A percentile compares a stretch with the other conserved stretches of the same genome.
Conservation (phyloP, 2,329 filamentous ascomycete species). For the Stenocarpella maydis region DNA sequence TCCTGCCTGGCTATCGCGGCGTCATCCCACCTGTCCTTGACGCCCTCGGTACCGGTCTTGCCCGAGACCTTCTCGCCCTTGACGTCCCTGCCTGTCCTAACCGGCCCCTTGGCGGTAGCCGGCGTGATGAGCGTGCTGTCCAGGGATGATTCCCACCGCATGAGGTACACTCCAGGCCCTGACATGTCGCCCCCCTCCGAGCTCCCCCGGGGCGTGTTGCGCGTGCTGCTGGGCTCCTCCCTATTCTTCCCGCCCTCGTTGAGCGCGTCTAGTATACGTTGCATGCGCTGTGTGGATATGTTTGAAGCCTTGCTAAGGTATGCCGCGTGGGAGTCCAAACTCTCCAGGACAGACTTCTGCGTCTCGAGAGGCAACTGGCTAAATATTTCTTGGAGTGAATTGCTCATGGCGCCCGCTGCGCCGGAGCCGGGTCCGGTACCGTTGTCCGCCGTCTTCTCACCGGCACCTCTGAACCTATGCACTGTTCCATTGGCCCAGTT, state of each 20-base stretch:
- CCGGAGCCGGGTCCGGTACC: neutral
- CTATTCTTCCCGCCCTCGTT: neutral
- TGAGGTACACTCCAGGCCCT: constrained; percentile 77
- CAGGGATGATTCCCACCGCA: constrained; percentile 75
- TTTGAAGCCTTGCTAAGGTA: constrained; percentile 66
- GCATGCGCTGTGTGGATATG: constrained; percentile 57
- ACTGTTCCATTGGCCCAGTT: constrained; percentile 67
- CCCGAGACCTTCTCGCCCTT: constrained; percentile 52
- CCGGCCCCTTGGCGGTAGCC: constrained; percentile 55
- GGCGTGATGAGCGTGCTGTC: constrained; percentile 76
- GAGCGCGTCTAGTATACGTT: constrained; percentile 31
- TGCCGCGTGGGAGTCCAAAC: constrained; percentile 66
- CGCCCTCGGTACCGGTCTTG: constrained; percentile 49
- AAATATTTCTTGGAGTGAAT: constrained; percentile 53
- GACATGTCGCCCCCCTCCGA: constrained; percentile 49
- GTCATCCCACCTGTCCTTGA: constrained; percentile 36
- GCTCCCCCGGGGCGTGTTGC: neutral
- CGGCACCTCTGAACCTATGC: constrained; percentile 59
- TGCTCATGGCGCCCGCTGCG: constrained; percentile 46
- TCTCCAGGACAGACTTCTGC: constrained; percentile 54
- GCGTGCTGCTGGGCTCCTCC: neutral
- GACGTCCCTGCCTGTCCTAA: constrained; percentile 63
- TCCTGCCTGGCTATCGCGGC: constrained; percentile 30
- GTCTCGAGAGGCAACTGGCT: constrained; percentile 55
- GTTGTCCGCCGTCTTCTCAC: constrained; percentile 4